Base-by-base conservation (phyloP, 495 filamentous ascomycete species). In the Penicillium turbatum region DNA sequence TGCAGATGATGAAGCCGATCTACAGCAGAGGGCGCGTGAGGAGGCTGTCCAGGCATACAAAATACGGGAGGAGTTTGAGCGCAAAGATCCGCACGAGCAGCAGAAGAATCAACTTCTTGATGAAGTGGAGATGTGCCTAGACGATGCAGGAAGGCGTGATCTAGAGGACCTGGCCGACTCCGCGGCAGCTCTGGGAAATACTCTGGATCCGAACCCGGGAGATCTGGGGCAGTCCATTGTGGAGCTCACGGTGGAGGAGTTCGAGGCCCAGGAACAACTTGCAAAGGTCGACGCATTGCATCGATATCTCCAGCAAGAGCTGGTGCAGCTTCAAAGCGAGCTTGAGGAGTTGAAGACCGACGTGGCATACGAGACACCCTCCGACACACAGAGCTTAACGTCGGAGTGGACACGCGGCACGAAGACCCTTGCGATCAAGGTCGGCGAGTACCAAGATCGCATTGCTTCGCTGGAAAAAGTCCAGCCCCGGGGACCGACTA, bases 1-100 rank as follows among this genome's bases (percentile, higher is more conserved):
- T 8, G 90, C 89, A 15, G 89, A 96, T 57, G 90, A 95, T 54
- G 84, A 90, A 59, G 75, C 79, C 11, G 65, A 73, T 4, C 65
- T 88, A 5, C 66, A 87, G 16, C 68, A 75, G 17, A 63, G 66
- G 12, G 72, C 73, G 0, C 68, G 67, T 12, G 68, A 76, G 56
- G 70, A 76, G 53, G 67, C 71, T 6, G 45, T 75, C 7, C 54
- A 63, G 24, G 60, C 55, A 3, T 73, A 65, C 62, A 72, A 71
- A 48, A 32, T 60, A 44, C 60, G 58, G 13, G 68, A 75, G 45
- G 57, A 63, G 11, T 35, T 26, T 1, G 65, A 73, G 35, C 41
- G 44, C 38, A 62, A 67, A 36, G 51, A 67, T 12, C 34, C 59
- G 30, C 64, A 65, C 21, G 65, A 71, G 24, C 59, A 58, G 19